phyloP scores from a whole-genome alignment of 2,329 filamentous ascomycete species.

The Aspergillus tamarii region DNA sequence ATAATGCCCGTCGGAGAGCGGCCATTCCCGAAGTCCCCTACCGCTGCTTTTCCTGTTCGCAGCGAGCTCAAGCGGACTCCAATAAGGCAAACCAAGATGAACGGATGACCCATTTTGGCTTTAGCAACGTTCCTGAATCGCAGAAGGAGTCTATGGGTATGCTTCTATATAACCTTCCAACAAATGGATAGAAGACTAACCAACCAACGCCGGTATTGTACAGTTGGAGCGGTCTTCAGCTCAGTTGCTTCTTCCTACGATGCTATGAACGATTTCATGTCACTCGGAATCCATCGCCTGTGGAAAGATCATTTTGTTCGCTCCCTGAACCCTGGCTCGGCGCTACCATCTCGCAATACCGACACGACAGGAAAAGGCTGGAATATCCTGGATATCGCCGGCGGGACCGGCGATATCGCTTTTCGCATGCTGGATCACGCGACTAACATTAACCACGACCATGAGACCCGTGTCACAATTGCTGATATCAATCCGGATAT shows the following conservation, averaged over 20 bases:
- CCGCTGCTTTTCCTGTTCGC: constrained; percentile 57
- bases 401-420: constrained; percentile 95
- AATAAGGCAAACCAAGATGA: constrained; percentile 48
- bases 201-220: constrained; percentile 26
- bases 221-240: constrained; percentile 86
- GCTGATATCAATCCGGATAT: constrained; percentile 96
- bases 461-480: constrained; percentile 81
- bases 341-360: constrained; percentile 41
- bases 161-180: neutral
- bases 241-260: constrained; percentile 95
- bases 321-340: constrained; percentile 78
- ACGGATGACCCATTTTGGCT: constrained; percentile 85
- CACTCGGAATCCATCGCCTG: constrained; percentile 89
- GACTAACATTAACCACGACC: constrained; percentile 77
- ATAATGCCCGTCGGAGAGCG: constrained; percentile 35
- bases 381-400: constrained; percentile 91
- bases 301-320: constrained; percentile 98
- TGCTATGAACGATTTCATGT: constrained; percentile 99
- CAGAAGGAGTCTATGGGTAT: constrained; percentile 72
- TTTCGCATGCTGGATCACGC: constrained; percentile 94
- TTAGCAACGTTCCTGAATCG: constrained; percentile 77
- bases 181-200: neutral
- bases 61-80: constrained; percentile 42
- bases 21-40: constrained; percentile 37
- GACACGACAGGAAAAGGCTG: constrained; percentile 53